These are phyloP conservation scores for Trichomonas vaginalis DNA, from an alignment of 208 protist species.

Conservation along the genomic window DNA sequence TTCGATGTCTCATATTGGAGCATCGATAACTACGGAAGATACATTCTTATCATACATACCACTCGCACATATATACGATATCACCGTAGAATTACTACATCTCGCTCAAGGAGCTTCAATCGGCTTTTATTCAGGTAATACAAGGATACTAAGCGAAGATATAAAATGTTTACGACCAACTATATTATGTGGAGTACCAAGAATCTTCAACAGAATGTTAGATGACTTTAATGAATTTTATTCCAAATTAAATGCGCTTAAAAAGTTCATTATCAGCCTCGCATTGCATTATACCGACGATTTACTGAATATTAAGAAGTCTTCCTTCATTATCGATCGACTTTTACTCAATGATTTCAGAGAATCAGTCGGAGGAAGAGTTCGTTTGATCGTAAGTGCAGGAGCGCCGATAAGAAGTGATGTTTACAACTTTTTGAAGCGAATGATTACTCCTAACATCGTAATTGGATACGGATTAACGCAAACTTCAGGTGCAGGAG, in stretches of 20 bases:
- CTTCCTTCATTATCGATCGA: not conserved
- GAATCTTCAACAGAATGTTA: not conserved
- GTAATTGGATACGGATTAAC: slow-evolving; percentile 21
- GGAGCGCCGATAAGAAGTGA: slow-evolving; percentile 47
- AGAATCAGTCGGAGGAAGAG: slow-evolving; percentile 30
- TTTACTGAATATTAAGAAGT: not conserved
- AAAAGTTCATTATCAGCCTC: not conserved
- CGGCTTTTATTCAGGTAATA: not conserved
- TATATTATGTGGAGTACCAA: not conserved
- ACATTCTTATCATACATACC: slow-evolving; percentile 22
- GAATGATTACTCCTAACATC: slow-evolving; percentile 20
- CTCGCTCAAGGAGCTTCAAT: not conserved
- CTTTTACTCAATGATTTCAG: not conserved
- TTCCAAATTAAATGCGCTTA: not conserved
- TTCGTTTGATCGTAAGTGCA: slow-evolving; percentile 51
- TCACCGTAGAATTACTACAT: not conserved
- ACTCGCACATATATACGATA: slow-evolving; percentile 25
- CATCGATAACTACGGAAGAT: not conserved
- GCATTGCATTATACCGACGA: not conserved
- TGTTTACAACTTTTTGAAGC: slow-evolving; percentile 47
- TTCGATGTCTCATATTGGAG: not conserved
- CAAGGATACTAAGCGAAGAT: not conserved
- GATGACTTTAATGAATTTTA: not conserved
- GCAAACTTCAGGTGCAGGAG: not conserved
- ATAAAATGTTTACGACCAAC: not conserved